Conservation (phyloP, 2,329 filamentous ascomycete genomes). For the Pseudogymnoascus sp. region DNA sequence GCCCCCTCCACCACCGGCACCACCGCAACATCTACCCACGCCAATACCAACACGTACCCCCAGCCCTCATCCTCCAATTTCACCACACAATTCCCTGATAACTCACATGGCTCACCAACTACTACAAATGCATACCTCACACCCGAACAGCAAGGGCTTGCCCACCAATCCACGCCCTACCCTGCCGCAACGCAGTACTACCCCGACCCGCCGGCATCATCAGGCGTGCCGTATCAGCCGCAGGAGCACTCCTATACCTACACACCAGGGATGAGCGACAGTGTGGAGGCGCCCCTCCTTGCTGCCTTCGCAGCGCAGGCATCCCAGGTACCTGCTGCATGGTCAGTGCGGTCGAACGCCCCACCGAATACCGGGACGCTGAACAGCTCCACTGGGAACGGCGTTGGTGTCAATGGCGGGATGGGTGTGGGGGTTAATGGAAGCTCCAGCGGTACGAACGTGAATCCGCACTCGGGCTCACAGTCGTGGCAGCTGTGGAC, state of each 20-base stretch:
- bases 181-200: conserved; percentile 27
- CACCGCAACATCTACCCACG: neutral
- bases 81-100: conserved; percentile 11
- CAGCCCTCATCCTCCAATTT: conserved; percentile 10
- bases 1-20: neutral
- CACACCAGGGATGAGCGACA: conserved; percentile 11
- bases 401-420: neutral
- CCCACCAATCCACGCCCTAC: conserved; percentile 24
- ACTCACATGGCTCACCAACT: conserved; percentile 9
- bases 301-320: conserved; percentile 21
- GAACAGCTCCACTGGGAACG: neutral
- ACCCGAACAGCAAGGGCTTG: conserved; percentile 15
- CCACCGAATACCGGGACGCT: neutral
- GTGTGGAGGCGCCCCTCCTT: conserved; percentile 21
- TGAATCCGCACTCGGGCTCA: conserved; percentile 15
- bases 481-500: conserved; percentile 28
- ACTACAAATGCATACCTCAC: conserved; percentile 15
- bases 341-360: conserved; percentile 11
- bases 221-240: conserved; percentile 17
- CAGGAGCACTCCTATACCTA: conserved; percentile 19
- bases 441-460: neutral
- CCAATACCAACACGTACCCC: conserved; percentile 3
- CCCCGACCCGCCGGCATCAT: conserved; percentile 16
- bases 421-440: neutral
- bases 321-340: conserved; percentile 27